Conservation (phyloP, 257 asterid genomes). For the Cynanchum wilfordii region DNA sequence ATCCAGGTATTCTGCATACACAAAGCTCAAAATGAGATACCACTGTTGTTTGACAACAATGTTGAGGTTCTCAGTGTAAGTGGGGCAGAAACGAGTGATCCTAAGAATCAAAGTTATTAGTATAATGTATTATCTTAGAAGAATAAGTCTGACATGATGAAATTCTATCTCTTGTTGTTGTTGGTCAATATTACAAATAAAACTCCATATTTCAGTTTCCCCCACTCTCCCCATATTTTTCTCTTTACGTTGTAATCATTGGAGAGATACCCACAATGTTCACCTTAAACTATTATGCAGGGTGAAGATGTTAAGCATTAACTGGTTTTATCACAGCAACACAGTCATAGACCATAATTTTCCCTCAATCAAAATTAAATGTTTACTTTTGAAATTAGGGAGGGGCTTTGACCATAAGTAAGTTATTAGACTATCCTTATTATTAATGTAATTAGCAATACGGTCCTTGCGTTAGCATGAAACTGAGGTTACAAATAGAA, state of each 20-base stretch:
- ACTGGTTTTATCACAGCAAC: slow-evolving; percentile 1
- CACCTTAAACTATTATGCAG: background rate
- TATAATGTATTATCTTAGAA: background rate
- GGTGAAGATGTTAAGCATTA: background rate
- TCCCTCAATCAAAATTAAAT: background rate
- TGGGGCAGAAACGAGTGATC: background rate
- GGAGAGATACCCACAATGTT: background rate
- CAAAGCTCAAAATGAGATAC: slow-evolving; percentile 14
- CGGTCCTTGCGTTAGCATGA: no score
- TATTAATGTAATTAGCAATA: background rate
- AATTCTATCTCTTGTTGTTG: background rate
- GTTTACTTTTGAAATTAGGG: no score
- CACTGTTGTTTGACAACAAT: slow-evolving; percentile 11
- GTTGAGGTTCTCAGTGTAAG: slow-evolving; percentile 4
- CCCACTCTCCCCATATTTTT: background rate
- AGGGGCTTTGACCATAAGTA: background rate
- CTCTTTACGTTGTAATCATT: background rate
- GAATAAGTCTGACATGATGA: background rate
- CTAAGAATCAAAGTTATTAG: background rate
- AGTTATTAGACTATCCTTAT: background rate
- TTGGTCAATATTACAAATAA: background rate
- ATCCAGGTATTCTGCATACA: slow-evolving; percentile 70
- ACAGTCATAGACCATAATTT: background rate
- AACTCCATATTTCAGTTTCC: background rate
- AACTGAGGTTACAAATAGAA: background rate